Evolutionary conservation across 441 rosid genomes (phyloP).

Genomic region (Francoa sonchifolia): DNA sequence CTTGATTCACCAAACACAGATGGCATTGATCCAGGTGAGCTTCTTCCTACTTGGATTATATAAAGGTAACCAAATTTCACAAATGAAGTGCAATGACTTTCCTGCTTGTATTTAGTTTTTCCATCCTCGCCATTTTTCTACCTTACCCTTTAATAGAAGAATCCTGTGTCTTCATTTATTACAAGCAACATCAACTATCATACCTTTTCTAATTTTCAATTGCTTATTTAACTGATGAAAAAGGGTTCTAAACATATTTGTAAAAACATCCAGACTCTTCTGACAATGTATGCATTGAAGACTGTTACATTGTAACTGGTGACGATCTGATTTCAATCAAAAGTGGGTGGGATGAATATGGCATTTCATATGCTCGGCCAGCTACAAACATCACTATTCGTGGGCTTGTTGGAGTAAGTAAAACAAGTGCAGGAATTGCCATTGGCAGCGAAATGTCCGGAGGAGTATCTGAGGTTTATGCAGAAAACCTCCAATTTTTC

Average conservation of each 20-base stretch:
- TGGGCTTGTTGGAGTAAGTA: conserved; percentile 56
- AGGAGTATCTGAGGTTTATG: conserved; percentile 72
- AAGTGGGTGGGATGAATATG: conserved; percentile 98
- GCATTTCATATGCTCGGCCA: conserved; percentile 62
- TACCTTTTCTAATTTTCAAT: neutral
- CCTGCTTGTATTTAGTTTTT: no score
- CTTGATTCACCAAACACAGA: conserved; percentile 92
- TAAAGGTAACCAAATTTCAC: no score
- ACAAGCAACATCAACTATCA: neutral
- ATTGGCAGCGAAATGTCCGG: conserved; percentile 99
- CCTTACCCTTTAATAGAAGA: no score
- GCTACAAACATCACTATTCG: conserved; percentile 60
- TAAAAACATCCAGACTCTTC: conserved; percentile 62
- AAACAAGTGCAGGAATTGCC: conserved; percentile 60
- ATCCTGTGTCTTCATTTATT: neutral
- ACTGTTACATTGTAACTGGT: conserved; percentile 79
- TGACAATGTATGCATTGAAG: conserved; percentile 76
- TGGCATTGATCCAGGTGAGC: conserved; percentile 89
- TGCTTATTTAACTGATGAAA: neutral
- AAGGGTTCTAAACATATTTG: neutral
- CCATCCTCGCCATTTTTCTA: no score
- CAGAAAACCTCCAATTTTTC: conserved; percentile 46
- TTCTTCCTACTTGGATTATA: neutral
- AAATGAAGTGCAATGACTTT: no score
- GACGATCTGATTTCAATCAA: conserved; percentile 83